phyloP scores from a whole-genome alignment of 495 filamentous ascomycete genomes.

The Stereocaulon alpinum region DNA sequence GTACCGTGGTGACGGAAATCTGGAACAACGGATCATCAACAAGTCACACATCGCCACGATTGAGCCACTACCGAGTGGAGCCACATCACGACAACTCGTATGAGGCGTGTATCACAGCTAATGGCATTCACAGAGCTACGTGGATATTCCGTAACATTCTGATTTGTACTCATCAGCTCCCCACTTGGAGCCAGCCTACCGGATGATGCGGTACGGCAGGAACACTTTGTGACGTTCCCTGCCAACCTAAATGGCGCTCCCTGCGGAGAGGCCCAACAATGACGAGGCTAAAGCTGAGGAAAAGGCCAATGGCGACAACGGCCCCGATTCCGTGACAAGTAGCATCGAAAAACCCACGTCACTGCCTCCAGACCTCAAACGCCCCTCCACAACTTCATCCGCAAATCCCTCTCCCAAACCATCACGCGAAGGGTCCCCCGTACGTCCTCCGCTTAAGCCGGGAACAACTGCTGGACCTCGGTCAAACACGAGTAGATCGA shows the following conservation, averaged over 20 bases:
- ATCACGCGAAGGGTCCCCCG: conserved; percentile 42
- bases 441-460: conserved; percentile 30
- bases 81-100: no score
- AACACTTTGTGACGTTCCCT: neutral
- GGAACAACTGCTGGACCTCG: conserved; percentile 22
- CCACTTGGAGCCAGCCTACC: neutral
- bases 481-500: conserved; percentile 40
- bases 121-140: neutral
- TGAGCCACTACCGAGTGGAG: neutral
- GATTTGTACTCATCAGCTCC: neutral
- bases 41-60: no score
- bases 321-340: conserved; percentile 1
- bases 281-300: conserved; percentile 4
- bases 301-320: neutral
- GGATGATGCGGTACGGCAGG: neutral
- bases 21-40: no score
- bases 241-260: conserved; percentile 2
- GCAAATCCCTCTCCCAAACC: conserved; percentile 36
- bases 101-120: no score
- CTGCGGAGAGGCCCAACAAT: conserved; percentile 16
- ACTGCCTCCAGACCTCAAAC: conserved; percentile 12
- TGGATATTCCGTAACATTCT: neutral
- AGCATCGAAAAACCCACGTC: conserved; percentile 5
- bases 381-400: conserved; percentile 29
- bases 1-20: no score